A percentile compares a stretch with the other conserved stretches of the same genome.
Evolutionary conservation across 352 stramenopile species (phyloP).

Genomic region (Globisporangium emineosum): DNA sequence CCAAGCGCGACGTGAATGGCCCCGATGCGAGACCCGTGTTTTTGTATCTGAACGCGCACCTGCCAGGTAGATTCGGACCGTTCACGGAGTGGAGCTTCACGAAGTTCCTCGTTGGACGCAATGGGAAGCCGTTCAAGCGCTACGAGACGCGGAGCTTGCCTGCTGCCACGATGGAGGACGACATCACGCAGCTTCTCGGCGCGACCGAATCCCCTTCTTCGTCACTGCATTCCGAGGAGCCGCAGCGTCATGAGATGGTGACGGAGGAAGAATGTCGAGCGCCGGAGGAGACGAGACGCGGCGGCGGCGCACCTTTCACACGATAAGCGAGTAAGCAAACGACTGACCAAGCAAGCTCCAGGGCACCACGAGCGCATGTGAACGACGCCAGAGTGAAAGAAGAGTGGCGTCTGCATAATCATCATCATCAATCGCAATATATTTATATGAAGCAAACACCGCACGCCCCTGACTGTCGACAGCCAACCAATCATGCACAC

Average conservation of each 20-base stretch:
- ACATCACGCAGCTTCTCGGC: slow-evolving; percentile 31
- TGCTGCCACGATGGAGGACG: slow-evolving; percentile 30
- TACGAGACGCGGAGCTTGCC: slow-evolving; percentile 37
- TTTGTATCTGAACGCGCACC: slow-evolving; percentile 54
- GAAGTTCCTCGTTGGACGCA: slow-evolving; percentile 58
- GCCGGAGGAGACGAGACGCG: neutral
- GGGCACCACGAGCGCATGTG: neutral
- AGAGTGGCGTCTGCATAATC: neutral
- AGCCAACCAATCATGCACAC: neutral
- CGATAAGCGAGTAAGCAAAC: neutral
- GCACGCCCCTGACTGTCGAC: neutral
- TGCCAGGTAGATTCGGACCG: slow-evolving; percentile 27
- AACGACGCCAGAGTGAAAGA: neutral
- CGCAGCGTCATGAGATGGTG: neutral
- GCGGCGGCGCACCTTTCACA: neutral
- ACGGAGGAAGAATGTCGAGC: neutral
- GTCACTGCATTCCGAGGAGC: neutral
- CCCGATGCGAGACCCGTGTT: slow-evolving; percentile 58
- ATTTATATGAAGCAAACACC: slow-evolving; percentile 15
- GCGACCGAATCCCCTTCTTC: neutral
- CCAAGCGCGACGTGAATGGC: slow-evolving; percentile 76
- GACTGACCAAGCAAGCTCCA: neutral
- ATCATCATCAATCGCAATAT: slow-evolving; percentile 16
- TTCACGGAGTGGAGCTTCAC: slow-evolving; percentile 74
- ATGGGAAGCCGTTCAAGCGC: slow-evolving; percentile 34